Evolutionary conservation across 2,329 filamentous ascomycete genomes (phyloP).

Genomic region (Venturia carpophila): DNA sequence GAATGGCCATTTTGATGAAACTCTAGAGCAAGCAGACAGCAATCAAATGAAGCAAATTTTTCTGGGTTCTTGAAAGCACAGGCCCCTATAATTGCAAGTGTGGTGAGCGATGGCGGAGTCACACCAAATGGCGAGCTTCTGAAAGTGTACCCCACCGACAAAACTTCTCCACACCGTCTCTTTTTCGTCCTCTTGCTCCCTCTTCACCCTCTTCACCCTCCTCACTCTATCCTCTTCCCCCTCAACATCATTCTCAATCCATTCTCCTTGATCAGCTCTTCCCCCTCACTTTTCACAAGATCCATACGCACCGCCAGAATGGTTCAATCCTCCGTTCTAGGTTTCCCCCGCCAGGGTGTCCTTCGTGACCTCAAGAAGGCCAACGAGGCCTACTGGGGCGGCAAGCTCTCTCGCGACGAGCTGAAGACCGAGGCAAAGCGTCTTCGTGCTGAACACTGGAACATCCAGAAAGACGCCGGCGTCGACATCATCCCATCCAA

Average conservation of each 20-base stretch:
- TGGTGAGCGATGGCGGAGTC: background rate
- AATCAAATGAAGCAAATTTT: conserved; percentile 10
- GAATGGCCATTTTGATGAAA: background rate
- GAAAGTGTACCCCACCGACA: background rate
- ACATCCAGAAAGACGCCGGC: conserved; percentile 98
- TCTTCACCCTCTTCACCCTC: background rate
- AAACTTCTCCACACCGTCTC: background rate
- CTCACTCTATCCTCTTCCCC: background rate
- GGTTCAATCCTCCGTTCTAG: conserved; percentile 66
- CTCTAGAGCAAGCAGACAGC: background rate
- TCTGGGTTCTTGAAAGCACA: background rate
- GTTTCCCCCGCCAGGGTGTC: conserved; percentile 97
- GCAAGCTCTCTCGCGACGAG: conserved; percentile 85
- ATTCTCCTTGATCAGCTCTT: background rate
- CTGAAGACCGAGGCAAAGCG: conserved; percentile 94
- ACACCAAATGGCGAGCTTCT: conserved; percentile 1
- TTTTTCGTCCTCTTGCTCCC: no score
- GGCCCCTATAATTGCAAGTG: background rate
- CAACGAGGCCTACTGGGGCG: conserved; percentile 95
- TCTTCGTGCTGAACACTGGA: conserved; percentile 94
- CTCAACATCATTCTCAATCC: background rate
- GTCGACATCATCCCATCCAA: conserved; percentile 98
- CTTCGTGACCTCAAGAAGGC: conserved; percentile 99
- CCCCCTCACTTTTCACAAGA: background rate
- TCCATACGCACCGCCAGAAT: conserved; percentile 26